These are phyloP conservation scores for Coemansia sp. DNA, from an alignment of 371 early-diverging fungal genomes.

Conservation along the genomic window DNA sequence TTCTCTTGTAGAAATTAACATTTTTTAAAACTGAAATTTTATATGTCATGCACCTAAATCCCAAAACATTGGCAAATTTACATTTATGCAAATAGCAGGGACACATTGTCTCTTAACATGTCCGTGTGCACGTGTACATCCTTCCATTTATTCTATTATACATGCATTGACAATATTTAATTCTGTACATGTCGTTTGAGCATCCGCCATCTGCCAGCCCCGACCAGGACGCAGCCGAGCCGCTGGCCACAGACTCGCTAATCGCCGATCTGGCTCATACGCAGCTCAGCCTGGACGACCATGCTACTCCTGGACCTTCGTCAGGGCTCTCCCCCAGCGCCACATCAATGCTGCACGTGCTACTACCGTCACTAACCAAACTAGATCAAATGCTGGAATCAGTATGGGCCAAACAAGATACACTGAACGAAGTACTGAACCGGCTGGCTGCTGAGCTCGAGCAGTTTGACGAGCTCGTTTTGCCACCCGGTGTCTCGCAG, in stretches of 20 bases:
- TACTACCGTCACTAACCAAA: constrained; percentile 40
- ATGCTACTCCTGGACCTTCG: background rate
- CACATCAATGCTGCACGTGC: constrained; percentile 42
- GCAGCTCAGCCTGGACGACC: constrained; percentile 5
- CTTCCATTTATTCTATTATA: background rate
- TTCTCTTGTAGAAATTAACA: background rate
- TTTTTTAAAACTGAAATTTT: background rate
- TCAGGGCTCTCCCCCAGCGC: constrained; percentile 37
- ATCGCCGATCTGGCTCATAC: constrained; percentile 11
- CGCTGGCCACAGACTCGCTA: background rate
- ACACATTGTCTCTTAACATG: background rate
- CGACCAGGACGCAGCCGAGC: background rate
- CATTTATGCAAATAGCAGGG: constrained; percentile 1
- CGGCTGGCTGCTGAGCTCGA: constrained; percentile 41
- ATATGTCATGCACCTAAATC: background rate
- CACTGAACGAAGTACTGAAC: constrained; percentile 40
- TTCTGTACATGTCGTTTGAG: background rate
- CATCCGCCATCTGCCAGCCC: background rate
- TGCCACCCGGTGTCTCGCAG: constrained; percentile 17
- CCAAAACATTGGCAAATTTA: background rate
- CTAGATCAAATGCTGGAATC: constrained; percentile 40
- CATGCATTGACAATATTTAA: background rate
- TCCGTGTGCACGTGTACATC: background rate
- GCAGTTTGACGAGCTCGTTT: constrained; percentile 42
- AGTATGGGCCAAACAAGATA: constrained; percentile 43